Evolutionary conservation across 352 stramenopile genomes (phyloP).

Genomic region (Phytophthora ramorum): DNA sequence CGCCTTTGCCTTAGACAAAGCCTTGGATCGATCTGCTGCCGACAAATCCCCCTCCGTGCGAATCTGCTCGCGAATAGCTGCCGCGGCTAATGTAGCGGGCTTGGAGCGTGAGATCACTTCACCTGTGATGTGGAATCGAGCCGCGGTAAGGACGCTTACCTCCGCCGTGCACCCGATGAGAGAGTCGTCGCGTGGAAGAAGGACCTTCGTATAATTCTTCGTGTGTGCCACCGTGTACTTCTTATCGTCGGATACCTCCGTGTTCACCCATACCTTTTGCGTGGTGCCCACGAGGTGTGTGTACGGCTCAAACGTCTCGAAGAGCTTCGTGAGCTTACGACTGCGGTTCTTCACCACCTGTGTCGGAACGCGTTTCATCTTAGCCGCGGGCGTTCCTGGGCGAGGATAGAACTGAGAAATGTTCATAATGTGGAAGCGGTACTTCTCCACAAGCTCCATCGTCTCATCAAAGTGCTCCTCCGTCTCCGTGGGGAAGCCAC

Average conservation of each 20-base stretch:
- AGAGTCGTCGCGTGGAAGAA: slow-evolving; percentile 75
- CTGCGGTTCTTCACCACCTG: slow-evolving; percentile 92
- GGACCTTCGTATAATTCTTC: slow-evolving; percentile 94
- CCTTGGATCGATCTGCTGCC: slow-evolving; percentile 35
- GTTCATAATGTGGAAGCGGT: slow-evolving; percentile 93
- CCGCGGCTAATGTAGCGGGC: slow-evolving; percentile 56
- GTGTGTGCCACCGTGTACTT: slow-evolving; percentile 89
- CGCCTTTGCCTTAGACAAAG: slow-evolving; percentile 36
- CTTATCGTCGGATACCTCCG: slow-evolving; percentile 83
- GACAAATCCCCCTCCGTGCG: slow-evolving; percentile 44
- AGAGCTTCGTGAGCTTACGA: slow-evolving; percentile 84
- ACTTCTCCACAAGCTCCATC: slow-evolving; percentile 87
- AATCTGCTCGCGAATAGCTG: slow-evolving; percentile 61
- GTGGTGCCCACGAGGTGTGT: slow-evolving; percentile 61
- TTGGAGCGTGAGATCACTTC: slow-evolving; percentile 65
- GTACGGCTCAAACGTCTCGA: slow-evolving; percentile 89
- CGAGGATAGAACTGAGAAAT: slow-evolving; percentile 95
- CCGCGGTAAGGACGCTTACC: slow-evolving; percentile 58
- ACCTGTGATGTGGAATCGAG: slow-evolving; percentile 82
- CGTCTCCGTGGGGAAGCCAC: slow-evolving; percentile 91
- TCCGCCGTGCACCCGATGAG: slow-evolving; percentile 78
- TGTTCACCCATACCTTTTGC: slow-evolving; percentile 85
- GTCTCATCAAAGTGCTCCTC: slow-evolving; percentile 91
- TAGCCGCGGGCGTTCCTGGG: slow-evolving; percentile 89
- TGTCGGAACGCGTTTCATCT: slow-evolving; percentile 89